phyloP scores from a whole-genome alignment of 1,284 basidiomycete genomes.

The Malassezia cuniculi region DNA sequence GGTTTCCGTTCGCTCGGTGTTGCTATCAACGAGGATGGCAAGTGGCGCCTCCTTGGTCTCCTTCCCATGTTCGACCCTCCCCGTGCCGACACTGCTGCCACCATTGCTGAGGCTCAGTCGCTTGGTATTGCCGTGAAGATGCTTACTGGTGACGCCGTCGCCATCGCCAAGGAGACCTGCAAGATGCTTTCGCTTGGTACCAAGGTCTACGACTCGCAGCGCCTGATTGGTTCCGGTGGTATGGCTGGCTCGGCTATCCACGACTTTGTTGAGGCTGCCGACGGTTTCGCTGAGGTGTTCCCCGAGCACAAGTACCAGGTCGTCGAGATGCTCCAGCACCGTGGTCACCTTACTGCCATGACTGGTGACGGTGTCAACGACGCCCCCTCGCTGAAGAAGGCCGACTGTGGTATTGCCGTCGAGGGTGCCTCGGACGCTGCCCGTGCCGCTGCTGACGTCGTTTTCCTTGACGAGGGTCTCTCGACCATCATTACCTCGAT shows the following conservation, averaged over 20 bases:
- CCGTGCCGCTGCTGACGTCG: constrained; percentile 50
- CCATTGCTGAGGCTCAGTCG: constrained; percentile 51
- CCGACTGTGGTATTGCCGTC: constrained; percentile 50
- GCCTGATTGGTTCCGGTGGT: constrained; percentile 50
- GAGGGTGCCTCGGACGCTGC: constrained; percentile 51
- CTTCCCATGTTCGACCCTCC: constrained; percentile 52
- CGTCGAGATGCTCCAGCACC: constrained; percentile 51
- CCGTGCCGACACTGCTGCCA: constrained; percentile 50
- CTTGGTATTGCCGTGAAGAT: constrained; percentile 53
- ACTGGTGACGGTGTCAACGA: constrained; percentile 47
- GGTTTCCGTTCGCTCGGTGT: constrained; percentile 53
- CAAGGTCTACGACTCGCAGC: constrained; percentile 53
- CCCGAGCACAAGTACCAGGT: constrained; percentile 53
- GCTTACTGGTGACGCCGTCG: constrained; percentile 54
- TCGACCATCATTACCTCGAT: constrained; percentile 52
- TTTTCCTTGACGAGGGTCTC: constrained; percentile 51
- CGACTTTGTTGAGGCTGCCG: constrained; percentile 52
- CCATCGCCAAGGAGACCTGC: constrained; percentile 53
- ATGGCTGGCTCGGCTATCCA: constrained; percentile 52
- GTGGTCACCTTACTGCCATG: constrained; percentile 53
- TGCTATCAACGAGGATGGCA: constrained; percentile 50
- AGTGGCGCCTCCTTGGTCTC: constrained; percentile 50
- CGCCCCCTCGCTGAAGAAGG: constrained; percentile 50
- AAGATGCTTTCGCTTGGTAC: constrained; percentile 50
- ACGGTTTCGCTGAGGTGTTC: constrained; percentile 54